These are phyloP conservation scores for Acrocalymma vagum DNA, from an alignment of 2,329 filamentous ascomycete genomes.

Conservation along the genomic window DNA sequence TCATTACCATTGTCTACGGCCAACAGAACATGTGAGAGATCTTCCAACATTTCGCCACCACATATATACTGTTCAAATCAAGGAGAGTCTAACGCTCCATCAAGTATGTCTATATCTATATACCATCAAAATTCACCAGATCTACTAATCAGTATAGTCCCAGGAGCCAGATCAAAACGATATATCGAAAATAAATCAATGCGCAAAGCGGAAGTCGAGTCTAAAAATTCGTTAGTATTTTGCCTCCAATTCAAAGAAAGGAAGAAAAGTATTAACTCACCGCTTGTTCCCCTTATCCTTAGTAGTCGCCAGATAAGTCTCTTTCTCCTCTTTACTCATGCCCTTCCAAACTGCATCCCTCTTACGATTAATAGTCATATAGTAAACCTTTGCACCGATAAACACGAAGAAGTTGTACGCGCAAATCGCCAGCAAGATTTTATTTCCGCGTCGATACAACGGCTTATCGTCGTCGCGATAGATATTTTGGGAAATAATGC, in stretches of 20 bases:
- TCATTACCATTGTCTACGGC: no score
- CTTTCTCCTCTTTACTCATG: constrained; percentile 45
- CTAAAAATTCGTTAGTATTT: constrained; percentile 5
- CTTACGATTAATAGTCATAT: constrained; percentile 58
- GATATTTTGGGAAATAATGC: constrained; percentile 52
- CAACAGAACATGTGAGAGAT: no score
- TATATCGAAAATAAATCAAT: constrained; percentile 17
- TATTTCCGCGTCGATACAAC: constrained; percentile 63
- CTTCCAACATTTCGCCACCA: no score
- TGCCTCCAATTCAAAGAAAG: neutral
- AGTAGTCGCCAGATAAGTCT: constrained; percentile 45
- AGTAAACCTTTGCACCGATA: constrained; percentile 62
- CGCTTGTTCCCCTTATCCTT: constrained; percentile 48
- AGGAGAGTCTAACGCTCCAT: no score
- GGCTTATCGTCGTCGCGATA: constrained; percentile 63
- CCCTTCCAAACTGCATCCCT: constrained; percentile 38
- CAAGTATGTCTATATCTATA: no score
- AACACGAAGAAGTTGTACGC: constrained; percentile 61
- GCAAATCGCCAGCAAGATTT: constrained; percentile 60
- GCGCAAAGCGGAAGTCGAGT: constrained; percentile 44
- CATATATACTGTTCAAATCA: no score
- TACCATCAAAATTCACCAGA: no score
- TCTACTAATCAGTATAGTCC: no score
- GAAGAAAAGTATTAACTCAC: constrained; percentile 5
- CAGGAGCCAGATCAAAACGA: neutral